Percentiles rank a stretch among this genome's conserved stretches.
Conservation (phyloP, 345 rosid genomes). For the Mangifera indica region DNA sequence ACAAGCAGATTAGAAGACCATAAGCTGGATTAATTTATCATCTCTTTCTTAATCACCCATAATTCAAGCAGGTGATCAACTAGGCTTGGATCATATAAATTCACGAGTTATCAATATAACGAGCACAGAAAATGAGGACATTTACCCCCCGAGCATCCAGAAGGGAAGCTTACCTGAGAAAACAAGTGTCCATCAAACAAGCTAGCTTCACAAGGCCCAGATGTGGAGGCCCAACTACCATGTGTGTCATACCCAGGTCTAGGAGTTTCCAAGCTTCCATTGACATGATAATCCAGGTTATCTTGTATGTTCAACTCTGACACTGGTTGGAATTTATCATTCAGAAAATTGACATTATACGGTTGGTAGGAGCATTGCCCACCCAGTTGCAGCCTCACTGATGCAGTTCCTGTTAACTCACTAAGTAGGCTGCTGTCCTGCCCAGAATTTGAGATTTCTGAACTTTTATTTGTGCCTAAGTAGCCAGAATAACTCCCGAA, state of each 20-base stretch:
- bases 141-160: background rate
- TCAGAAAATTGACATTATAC: slow-evolving; percentile 48
- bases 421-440: slow-evolving; percentile 61
- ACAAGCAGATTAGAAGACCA: background rate
- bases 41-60: background rate
- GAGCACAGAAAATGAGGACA: background rate
- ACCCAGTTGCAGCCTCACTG: slow-evolving; percentile 42
- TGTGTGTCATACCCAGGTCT: slow-evolving; percentile 45
- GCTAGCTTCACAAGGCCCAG: slow-evolving; percentile 52
- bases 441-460: slow-evolving; percentile 62
- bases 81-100: background rate
- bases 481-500: slow-evolving; percentile 71
- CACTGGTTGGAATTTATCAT: slow-evolving; percentile 48
- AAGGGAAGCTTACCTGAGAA: slow-evolving; percentile 44
- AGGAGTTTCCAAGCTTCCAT: slow-evolving; percentile 56
- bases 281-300: slow-evolving; percentile 53
- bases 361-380: slow-evolving; percentile 48
- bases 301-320: slow-evolving; percentile 50
- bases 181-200: slow-evolving; percentile 56
- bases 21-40: background rate
- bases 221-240: slow-evolving; percentile 57
- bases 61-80: background rate
- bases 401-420: slow-evolving; percentile 52
- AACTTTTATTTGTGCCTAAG: slow-evolving; percentile 53
- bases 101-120: background rate